Percentiles rank a stretch among this genome's conserved stretches.
Evolutionary conservation across 169 alveolate genomes (phyloP).

Genomic region (Pseudocohnilembus persalinus): DNA sequence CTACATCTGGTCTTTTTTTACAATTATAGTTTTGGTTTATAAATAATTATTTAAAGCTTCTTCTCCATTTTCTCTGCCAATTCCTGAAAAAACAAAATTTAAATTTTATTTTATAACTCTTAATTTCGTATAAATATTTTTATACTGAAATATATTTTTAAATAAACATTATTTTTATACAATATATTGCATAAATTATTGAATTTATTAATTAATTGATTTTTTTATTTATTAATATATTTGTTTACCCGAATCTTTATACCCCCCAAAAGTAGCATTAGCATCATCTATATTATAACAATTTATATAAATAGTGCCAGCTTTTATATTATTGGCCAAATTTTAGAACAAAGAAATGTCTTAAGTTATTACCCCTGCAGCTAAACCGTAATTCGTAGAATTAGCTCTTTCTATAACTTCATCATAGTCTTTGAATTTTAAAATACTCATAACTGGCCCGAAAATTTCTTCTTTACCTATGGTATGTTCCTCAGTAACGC

Average conservation of each 20-base stretch:
- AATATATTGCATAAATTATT: too few species aligned
- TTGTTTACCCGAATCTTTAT: slow-evolving; percentile 74
- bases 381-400: slow-evolving; percentile 84
- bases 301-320: slow-evolving; percentile 81
- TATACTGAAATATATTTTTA: too few species aligned
- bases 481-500: slow-evolving; percentile 80
- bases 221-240: too few species aligned
- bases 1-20: too few species aligned
- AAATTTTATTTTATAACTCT: too few species aligned
- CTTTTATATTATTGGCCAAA: slow-evolving; percentile 61
- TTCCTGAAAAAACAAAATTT: too few species aligned
- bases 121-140: too few species aligned
- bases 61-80: too few species aligned
- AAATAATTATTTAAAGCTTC: too few species aligned
- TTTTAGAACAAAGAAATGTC: slow-evolving; percentile 67
- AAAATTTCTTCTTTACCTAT: slow-evolving; percentile 88
- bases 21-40: too few species aligned
- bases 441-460: slow-evolving; percentile 80
- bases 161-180: too few species aligned
- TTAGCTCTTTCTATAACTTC: slow-evolving; percentile 85
- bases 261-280: slow-evolving; percentile 88
- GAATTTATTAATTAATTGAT: too few species aligned
- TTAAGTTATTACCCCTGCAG: slow-evolving; percentile 81
- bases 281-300: slow-evolving; percentile 53
- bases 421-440: slow-evolving; percentile 63